Percentiles rank a stretch among this genome's conserved stretches.
phyloP scores from a whole-genome alignment of 1,139 yeast genomes.

The Chernovozyma aurita region DNA sequence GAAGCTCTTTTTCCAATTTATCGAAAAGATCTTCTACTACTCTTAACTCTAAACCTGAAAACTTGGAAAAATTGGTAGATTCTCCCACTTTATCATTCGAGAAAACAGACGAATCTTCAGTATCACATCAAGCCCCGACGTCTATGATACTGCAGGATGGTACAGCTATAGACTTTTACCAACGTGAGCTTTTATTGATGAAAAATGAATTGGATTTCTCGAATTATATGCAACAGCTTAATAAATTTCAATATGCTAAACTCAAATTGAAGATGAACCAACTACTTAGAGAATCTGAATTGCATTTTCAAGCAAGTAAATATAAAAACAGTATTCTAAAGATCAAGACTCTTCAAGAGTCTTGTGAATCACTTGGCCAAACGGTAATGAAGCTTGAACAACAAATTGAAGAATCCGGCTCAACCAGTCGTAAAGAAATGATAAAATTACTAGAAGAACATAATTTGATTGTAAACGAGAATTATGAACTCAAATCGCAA shows the following conservation, averaged over 20 bases:
- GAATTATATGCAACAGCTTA: constrained; percentile 49
- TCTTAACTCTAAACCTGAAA: constrained; percentile 1
- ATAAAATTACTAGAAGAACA: constrained; percentile 6
- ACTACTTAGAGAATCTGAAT: constrained; percentile 16
- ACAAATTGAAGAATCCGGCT: constrained; percentile 11
- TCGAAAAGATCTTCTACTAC: constrained; percentile 3
- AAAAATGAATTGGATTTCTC: constrained; percentile 64
- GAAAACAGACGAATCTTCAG: not conserved
- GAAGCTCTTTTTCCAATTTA: not conserved
- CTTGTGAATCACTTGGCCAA: constrained; percentile 8
- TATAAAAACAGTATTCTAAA: constrained; percentile 7
- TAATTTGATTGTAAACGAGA: constrained; percentile 14
- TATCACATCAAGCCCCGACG: not conserved
- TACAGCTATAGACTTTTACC: constrained; percentile 40
- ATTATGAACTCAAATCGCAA: constrained; percentile 21
- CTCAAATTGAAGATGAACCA: constrained; percentile 25
- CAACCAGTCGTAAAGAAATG: constrained; percentile 6
- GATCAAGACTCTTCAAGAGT: not conserved
- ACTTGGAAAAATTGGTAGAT: not conserved
- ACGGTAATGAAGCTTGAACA: constrained; percentile 13
- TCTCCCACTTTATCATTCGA: not conserved
- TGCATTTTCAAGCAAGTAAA: constrained; percentile 7
- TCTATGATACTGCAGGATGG: constrained; percentile 13
- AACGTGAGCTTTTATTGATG: constrained; percentile 53
- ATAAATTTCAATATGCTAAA: constrained; percentile 43